phyloP scores from a whole-genome alignment of 2,329 filamentous ascomycete genomes.

The Lachnellula arida region DNA sequence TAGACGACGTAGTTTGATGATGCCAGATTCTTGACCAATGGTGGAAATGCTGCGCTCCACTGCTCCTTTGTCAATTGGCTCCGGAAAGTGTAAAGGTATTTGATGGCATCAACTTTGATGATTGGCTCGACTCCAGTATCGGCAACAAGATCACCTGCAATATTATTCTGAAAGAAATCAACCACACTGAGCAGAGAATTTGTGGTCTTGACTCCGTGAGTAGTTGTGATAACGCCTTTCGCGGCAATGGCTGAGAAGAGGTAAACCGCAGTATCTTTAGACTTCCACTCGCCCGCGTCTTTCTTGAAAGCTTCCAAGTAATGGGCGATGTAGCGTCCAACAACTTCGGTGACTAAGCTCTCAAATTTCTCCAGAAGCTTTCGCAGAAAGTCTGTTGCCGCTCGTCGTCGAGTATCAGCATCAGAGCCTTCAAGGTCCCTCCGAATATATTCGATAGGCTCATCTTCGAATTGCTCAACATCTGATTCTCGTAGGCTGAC shows the following conservation, averaged over 20 bases:
- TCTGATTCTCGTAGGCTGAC: conserved; percentile 89
- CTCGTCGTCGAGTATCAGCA: conserved; percentile 84
- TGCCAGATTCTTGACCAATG: conserved; percentile 85
- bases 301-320: conserved; percentile 74
- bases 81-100: conserved; percentile 95
- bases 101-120: conserved; percentile 95
- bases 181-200: conserved; percentile 86
- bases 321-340: conserved; percentile 79
- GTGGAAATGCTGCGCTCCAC: conserved; percentile 84
- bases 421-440: conserved; percentile 94
- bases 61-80: conserved; percentile 89
- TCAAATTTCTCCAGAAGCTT: conserved; percentile 89
- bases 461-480: conserved; percentile 93
- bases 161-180: conserved; percentile 89
- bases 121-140: conserved; percentile 69
- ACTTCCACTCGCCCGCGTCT: conserved; percentile 77
- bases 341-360: conserved; percentile 76
- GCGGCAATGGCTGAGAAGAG: conserved; percentile 92
- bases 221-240: conserved; percentile 81
- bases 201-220: conserved; percentile 84
- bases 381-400: conserved; percentile 90
- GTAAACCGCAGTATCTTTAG: conserved; percentile 97
- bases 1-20: conserved; percentile 95
- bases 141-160: conserved; percentile 82
- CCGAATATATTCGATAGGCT: conserved; percentile 97